Conservation (phyloP, 495 filamentous ascomycete species). For the Xanthoparmelia taractica region DNA sequence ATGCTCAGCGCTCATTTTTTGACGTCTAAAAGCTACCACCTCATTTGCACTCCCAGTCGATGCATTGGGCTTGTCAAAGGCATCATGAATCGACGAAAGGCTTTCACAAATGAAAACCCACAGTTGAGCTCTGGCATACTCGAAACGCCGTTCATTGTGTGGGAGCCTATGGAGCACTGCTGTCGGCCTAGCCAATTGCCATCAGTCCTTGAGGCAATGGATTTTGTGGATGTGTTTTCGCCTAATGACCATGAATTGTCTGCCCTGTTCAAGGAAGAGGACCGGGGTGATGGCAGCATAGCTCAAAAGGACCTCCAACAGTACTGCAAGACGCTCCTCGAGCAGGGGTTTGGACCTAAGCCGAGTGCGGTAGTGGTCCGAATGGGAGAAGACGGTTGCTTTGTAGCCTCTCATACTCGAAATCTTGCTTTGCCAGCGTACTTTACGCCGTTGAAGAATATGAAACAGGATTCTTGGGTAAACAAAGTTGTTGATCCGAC, state of each 20-base stretch:
- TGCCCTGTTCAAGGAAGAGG: conserved; percentile 8
- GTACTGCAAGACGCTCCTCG: conserved; percentile 46
- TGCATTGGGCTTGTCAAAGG: conserved; percentile 63
- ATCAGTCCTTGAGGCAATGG: conserved; percentile 60
- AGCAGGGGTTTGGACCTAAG: conserved; percentile 41
- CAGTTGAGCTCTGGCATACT: neutral
- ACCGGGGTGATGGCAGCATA: neutral
- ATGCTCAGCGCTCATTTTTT: conserved; percentile 54
- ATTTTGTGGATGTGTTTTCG: conserved; percentile 74
- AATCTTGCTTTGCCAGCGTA: conserved; percentile 29
- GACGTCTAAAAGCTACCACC: conserved; percentile 68
- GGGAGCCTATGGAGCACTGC: conserved; percentile 90
- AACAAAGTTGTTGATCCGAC: conserved; percentile 77
- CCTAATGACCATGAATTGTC: conserved; percentile 82
- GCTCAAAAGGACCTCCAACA: neutral
- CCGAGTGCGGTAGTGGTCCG: conserved; percentile 46
- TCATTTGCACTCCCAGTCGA: conserved; percentile 75
- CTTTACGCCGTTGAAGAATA: neutral
- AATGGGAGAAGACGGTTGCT: conserved; percentile 54
- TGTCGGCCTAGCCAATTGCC: conserved; percentile 70
- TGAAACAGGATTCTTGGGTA: neutral
- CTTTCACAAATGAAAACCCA: conserved; percentile 21
- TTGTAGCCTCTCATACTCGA: conserved; percentile 35
- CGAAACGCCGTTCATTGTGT: conserved; percentile 65
- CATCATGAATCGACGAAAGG: conserved; percentile 46